phyloP scores from a whole-genome alignment of 345 rosid genomes.

The Pistacia vera region DNA sequence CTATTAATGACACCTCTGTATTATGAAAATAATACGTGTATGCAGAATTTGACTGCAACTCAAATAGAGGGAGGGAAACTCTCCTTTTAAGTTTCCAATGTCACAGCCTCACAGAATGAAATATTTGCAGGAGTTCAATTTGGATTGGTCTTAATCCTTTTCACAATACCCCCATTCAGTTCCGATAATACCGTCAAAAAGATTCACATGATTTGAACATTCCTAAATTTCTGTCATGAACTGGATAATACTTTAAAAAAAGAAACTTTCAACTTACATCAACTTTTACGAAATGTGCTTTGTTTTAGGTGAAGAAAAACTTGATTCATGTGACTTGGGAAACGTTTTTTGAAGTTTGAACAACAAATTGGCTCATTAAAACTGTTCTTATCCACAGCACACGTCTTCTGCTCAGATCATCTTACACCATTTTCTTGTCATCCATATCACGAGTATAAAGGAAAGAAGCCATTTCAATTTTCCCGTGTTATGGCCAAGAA shows the following conservation, averaged over 20 bases:
- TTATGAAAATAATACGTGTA: too few species aligned
- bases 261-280: not conserved
- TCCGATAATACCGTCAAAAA: too few species aligned
- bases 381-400: not conserved
- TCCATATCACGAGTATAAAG: not conserved
- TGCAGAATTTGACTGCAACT: too few species aligned
- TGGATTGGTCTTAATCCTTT: too few species aligned
- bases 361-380: not conserved
- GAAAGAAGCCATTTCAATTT: not conserved
- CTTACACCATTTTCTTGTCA: not conserved
- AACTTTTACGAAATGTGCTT: not conserved
- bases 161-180: too few species aligned
- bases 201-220: not conserved
- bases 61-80: too few species aligned
- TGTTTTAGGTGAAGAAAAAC: not conserved
- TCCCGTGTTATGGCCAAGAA: not conserved
- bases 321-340: conserved; percentile 2
- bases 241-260: too few species aligned
- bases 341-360: not conserved
- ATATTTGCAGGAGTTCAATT: too few species aligned
- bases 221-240: too few species aligned
- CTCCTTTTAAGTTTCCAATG: too few species aligned
- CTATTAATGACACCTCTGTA: too few species aligned
- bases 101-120: too few species aligned
- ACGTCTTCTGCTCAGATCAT: not conserved